Evolutionary conservation across 2,329 filamentous ascomycete genomes (phyloP).

Genomic region (Fusarium sp.): DNA sequence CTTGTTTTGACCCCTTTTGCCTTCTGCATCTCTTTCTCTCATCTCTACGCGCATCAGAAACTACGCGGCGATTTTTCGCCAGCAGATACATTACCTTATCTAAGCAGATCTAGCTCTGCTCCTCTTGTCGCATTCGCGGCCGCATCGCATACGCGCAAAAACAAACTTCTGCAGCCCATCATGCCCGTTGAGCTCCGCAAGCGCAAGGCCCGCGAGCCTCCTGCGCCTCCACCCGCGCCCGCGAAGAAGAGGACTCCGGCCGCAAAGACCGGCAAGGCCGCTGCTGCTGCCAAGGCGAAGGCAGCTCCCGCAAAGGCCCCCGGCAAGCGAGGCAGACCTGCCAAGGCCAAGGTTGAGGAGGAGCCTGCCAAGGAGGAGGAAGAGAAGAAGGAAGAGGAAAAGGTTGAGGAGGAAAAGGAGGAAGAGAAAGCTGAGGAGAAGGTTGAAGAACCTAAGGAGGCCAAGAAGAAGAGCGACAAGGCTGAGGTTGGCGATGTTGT

Average conservation of each 20-base stretch:
- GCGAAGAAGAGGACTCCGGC: conserved; percentile 52
- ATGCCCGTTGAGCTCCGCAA: conserved; percentile 72
- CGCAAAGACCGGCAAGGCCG: conserved; percentile 26
- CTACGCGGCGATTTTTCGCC: conserved; percentile 9
- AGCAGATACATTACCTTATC: conserved; percentile 20
- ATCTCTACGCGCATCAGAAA: conserved; percentile 22
- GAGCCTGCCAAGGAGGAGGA: conserved; percentile 43
- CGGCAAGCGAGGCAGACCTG: conserved; percentile 47
- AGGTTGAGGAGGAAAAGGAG: conserved; percentile 26
- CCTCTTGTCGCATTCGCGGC: conserved; percentile 31
- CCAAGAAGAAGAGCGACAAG: conserved; percentile 46
- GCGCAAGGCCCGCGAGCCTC: conserved; percentile 63
- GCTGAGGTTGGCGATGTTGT: conserved; percentile 67
- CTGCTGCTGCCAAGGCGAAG: conserved; percentile 37
- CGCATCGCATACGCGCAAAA: conserved; percentile 26
- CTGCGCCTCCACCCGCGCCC: conserved; percentile 57
- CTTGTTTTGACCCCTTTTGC: conserved; percentile 32
- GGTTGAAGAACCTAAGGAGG: conserved; percentile 49
- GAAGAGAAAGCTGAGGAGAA: conserved; percentile 29
- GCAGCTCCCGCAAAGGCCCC: conserved; percentile 41
- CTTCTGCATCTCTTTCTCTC: conserved; percentile 4
- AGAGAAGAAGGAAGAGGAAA: conserved; percentile 41
- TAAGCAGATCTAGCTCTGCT: conserved; percentile 15
- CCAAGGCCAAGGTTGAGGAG: conserved; percentile 50
- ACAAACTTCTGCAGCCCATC: conserved; percentile 8